Conservation (phyloP, 2,329 filamentous ascomycete species). For the Colletotrichum sp. region DNA sequence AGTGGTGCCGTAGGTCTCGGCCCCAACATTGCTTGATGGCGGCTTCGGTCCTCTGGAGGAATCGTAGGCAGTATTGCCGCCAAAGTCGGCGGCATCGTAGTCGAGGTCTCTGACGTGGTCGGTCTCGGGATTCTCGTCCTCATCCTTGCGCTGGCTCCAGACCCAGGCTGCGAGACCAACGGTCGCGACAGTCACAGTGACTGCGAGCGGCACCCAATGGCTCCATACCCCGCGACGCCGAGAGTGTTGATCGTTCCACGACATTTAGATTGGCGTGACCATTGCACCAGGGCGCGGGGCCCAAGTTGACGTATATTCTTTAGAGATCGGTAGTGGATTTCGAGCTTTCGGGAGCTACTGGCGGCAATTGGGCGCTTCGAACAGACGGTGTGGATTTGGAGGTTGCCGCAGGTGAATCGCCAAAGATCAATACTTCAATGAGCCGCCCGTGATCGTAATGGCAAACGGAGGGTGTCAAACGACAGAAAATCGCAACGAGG, state of each 20-base stretch:
- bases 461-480: neutral
- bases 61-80: slow-evolving; percentile 57
- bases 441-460: neutral
- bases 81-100: slow-evolving; percentile 55
- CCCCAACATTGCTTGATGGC: slow-evolving; percentile 43
- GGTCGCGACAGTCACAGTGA: slow-evolving; percentile 88
- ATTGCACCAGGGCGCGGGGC: slow-evolving; percentile 18
- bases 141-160: slow-evolving; percentile 85
- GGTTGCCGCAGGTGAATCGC: neutral
- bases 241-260: slow-evolving; percentile 68
- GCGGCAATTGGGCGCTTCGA: neutral
- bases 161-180: slow-evolving; percentile 89
- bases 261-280: slow-evolving; percentile 50
- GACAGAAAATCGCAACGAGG: neutral
- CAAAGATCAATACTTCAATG: neutral
- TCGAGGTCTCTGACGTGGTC: slow-evolving; percentile 58
- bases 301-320: neutral
- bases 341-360: neutral
- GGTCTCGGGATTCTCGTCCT: slow-evolving; percentile 70
- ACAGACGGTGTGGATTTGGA: neutral
- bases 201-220: slow-evolving; percentile 87
- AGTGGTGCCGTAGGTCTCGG: slow-evolving; percentile 48
- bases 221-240: slow-evolving; percentile 67
- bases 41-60: slow-evolving; percentile 37
- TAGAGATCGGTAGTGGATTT: neutral